A percentile compares a stretch with the other conserved stretches of the same genome.
Conservation (phyloP, 345 rosid genomes). For the Mangifera indica region DNA sequence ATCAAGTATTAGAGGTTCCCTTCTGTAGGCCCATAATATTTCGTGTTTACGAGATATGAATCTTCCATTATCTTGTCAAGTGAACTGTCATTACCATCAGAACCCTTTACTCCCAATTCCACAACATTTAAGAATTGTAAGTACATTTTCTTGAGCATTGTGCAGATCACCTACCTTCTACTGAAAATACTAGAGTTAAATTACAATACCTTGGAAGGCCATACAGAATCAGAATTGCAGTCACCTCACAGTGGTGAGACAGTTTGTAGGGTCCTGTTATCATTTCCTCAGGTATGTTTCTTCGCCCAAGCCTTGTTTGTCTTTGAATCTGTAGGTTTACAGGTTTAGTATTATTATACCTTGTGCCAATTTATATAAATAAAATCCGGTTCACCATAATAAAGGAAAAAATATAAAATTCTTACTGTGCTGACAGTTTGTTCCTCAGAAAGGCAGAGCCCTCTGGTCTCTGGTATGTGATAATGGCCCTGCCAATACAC, state of each 20-base stretch:
- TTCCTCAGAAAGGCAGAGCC: constrained; percentile 96
- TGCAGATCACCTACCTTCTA: not conserved
- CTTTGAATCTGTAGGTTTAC: constrained; percentile 50
- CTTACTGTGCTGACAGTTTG: constrained; percentile 82
- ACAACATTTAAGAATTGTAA: not conserved
- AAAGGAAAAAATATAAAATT: constrained; percentile 4
- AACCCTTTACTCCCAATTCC: not conserved
- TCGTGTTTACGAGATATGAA: not conserved
- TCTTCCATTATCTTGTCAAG: not conserved
- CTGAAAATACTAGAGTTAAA: constrained; percentile 1
- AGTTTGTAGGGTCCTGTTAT: constrained; percentile 78
- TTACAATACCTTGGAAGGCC: constrained; percentile 89
- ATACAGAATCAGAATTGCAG: constrained; percentile 91
- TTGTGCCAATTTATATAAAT: not conserved
- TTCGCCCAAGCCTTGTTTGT: constrained; percentile 63
- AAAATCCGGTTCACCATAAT: not conserved
- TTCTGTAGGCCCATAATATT: not conserved
- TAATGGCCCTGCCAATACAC: constrained; percentile 69
- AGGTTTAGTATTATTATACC: constrained; percentile 11
- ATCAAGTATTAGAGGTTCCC: not conserved
- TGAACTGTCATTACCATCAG: not conserved
- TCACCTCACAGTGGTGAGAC: constrained; percentile 80
- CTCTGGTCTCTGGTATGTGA: constrained; percentile 99
- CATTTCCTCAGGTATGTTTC: constrained; percentile 50
- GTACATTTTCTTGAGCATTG: not conserved